A percentile compares a stretch with the other conserved stretches of the same genome.
Conservation (phyloP, 179 eudicot species). For the Patellifolia procumbens region DNA sequence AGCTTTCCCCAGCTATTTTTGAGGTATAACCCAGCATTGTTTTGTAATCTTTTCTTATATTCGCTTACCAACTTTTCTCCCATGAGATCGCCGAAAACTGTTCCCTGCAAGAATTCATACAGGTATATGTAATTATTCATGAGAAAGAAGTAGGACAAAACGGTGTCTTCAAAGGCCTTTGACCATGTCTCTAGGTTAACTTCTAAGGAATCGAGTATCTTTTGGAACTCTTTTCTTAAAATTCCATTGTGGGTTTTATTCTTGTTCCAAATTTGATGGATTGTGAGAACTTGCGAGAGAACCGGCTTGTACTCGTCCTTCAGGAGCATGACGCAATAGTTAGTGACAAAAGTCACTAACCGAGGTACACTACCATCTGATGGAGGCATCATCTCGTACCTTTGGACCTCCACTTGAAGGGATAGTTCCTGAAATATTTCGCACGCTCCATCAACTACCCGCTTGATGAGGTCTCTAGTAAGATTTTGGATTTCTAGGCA, state of each 20-base stretch:
- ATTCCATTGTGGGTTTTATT: conserved; percentile 30
- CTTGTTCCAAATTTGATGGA: conserved; percentile 58
- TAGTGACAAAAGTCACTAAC: conserved; percentile 62
- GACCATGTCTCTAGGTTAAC: conserved; percentile 73
- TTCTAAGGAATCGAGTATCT: conserved; percentile 55
- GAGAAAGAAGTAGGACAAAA: conserved; percentile 60
- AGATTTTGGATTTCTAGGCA: conserved; percentile 57
- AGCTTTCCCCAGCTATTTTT: conserved; percentile 45
- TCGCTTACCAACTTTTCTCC: conserved; percentile 41
- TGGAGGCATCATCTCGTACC: conserved; percentile 39
- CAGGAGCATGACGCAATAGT: conserved; percentile 62
- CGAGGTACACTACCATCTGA: conserved; percentile 77
- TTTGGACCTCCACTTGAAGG: conserved; percentile 65
- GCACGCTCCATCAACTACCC: conserved; percentile 56
- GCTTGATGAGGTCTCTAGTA: conserved; percentile 70
- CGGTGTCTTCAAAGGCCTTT: conserved; percentile 45
- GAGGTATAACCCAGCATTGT: conserved; percentile 30
- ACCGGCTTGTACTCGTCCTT: conserved; percentile 51
- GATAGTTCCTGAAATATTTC: conserved; percentile 76
- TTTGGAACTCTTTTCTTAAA: conserved; percentile 49
- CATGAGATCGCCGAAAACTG: conserved; percentile 63
- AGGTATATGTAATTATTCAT: conserved; percentile 74
- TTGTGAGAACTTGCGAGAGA: conserved; percentile 57
- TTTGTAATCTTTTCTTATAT: conserved; percentile 23
- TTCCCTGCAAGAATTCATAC: conserved; percentile 43